Base-by-base conservation (phyloP, 2,329 filamentous ascomycete species). In the Nemania abortiva region DNA sequence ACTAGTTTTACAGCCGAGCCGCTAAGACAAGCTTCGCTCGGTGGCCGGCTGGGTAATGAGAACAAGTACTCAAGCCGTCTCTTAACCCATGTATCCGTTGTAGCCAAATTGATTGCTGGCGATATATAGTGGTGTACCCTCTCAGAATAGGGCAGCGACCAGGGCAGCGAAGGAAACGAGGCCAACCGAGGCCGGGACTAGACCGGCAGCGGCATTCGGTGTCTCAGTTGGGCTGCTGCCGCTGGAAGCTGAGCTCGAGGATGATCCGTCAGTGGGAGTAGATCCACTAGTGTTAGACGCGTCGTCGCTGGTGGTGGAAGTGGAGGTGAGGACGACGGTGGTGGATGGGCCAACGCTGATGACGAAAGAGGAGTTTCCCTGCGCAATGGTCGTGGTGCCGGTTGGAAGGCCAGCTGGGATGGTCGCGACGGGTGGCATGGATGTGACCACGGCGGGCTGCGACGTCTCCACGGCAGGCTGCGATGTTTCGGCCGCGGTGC, bases 321-420 rank as follows among this genome's bases (percentile, higher is more conserved):
- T 42, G 50, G 61, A 47, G 13, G 55, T 54, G 57, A 65, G 54
- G 57, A 69, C 62, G n/a, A 61, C 62, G 39, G 66, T 69, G 61
- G 66, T 69, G 49, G 66, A 69, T 22, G 45, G 7, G 56, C 66
- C 66, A 57, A 69, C 66, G 42, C 66, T 69, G 62, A 69, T 58
- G 62, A 42, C 57, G 61, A 69, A 65, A 11, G 66, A 69, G 29
- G 62, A 66, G 64, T 57, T 56, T 56, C 49, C 68, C 39, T 55
- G 54, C 27, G 22, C 20, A 42, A 70, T 66, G 55, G 68, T 61
- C 31, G 54, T 61, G 29, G 45, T 52, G 60, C 70, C 70, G 18
- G 9, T 24, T 18, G 57, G 50, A 20, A 72, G 68, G 56, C 70
- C 70, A 82, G 79, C 22, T 84, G 84, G 42, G 83, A 85, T 22